These are phyloP conservation scores for Isoetes taiwanensis DNA, from an alignment of 75 land plant species.

Conservation along the genomic window DNA sequence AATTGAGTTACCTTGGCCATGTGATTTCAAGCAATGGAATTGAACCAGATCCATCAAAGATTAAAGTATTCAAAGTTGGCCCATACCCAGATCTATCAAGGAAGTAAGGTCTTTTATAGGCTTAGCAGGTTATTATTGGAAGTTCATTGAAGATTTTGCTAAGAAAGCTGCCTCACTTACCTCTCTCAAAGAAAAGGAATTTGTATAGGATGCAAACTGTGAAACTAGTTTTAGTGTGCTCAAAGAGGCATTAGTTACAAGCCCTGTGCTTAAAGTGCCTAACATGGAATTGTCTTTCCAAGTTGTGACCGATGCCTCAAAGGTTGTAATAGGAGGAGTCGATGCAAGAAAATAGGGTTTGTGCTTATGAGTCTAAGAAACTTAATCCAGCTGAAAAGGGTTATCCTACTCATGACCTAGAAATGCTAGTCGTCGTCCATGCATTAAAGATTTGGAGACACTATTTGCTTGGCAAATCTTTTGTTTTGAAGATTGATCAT, in stretches of 20 bases:
- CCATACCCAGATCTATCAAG: too few species aligned
- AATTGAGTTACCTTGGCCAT: too few species aligned
- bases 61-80: too few species aligned
- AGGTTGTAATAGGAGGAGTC: neutral
- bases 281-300: neutral
- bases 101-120: too few species aligned
- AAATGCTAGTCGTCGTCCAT: neutral
- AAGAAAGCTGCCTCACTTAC: neutral
- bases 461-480: neutral
- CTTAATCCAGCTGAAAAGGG: neutral
- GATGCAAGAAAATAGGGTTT: neutral
- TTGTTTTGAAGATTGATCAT: constrained; percentile 4
- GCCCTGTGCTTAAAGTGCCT: neutral
- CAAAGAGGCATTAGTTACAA: neutral
- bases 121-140: neutral
- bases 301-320: neutral
- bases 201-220: neutral
- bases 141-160: neutral
- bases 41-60: too few species aligned
- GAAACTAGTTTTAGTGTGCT: neutral
- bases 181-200: neutral
- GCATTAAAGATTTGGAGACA: constrained; percentile 6
- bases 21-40: too few species aligned
- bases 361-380: neutral
- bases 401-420: neutral